Evolutionary conservation across 805 yeast genomes (phyloP), one percentile per base, ranked within the genome.

Genomic region (Lachancea sp.): DNA sequence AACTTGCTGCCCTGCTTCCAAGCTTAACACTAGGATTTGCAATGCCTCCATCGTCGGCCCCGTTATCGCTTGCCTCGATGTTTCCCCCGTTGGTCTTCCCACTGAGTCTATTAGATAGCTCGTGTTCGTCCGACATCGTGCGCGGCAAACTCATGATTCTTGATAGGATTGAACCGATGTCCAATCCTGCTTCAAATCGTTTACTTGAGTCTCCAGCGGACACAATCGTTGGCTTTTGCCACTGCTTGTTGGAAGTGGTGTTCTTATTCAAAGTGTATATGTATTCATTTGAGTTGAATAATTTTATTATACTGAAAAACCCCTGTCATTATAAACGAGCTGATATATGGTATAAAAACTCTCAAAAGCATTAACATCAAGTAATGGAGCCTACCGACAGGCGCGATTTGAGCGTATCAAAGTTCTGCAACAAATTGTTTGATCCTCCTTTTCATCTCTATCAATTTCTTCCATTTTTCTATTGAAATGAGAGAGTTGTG

Each of bases 131-230:
- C 25, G 29, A 27, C 10, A 43, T 26, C n/a, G 42, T 31, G 11
- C 29, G 40, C 34, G 47, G 34, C 44, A 39, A 22, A 22, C 47
- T 44, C 43, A 44, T 44, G 19, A 13, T 36, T 22, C 39, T 36
- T 19, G 3, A 12, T 6, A 5, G 39, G 20, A 29, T 25, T n/a
- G 30, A 26, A 25, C n/a, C 20, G 18, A n/a, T 17, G 22, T 15
- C 13, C 12, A 17, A 22, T 3, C 31, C 31, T n/a, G 19, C 20
- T 36, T 13, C 19, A 15, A 31, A 25, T 22, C 4, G 11, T 19
- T 3, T n/a, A 22, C 18, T 17, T 32, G 19, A 17, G 19, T 11
- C 35, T 32, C 18, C 31, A 7, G 15, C 4, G 13, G 31, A 29
- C 13, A 29, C 31, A 11, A 11, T 7, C 31, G 31, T 13, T 29